Conservation (phyloP, 495 filamentous ascomycete species). For the Penicillium macrosclerotiorum region DNA sequence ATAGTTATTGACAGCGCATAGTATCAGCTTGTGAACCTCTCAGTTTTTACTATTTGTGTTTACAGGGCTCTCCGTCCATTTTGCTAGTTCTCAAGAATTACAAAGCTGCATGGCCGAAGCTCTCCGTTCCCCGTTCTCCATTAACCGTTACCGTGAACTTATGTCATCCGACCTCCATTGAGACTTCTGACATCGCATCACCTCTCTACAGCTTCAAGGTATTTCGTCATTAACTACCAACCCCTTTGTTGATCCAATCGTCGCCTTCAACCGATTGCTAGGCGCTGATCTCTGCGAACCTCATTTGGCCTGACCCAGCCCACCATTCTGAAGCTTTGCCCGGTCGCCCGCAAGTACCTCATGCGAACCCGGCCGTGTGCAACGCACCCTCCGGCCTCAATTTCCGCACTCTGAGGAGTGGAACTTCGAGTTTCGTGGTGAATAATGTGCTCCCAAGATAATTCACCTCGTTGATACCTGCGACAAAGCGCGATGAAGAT, state of each 20-base stretch:
- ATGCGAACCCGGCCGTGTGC: slow-evolving; percentile 35
- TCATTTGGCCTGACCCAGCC: background rate
- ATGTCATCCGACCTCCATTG: slow-evolving; percentile 39
- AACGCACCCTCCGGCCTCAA: slow-evolving; percentile 27
- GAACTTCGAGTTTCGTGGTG: slow-evolving; percentile 24
- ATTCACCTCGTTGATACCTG: background rate
- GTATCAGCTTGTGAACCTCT: too few relatives aligned
- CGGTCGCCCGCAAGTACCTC: slow-evolving; percentile 11
- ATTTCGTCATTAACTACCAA: background rate
- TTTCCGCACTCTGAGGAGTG: slow-evolving; percentile 15
- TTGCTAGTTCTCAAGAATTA: too few relatives aligned
- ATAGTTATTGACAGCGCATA: too few relatives aligned
- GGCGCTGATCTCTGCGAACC: too few relatives aligned
- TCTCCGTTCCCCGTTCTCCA: too few relatives aligned
- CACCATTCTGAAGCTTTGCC: background rate
- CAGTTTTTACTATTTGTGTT: slow-evolving; percentile 4
- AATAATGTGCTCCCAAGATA: slow-evolving; percentile 2
- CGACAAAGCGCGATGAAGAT: background rate
- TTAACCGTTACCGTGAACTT: slow-evolving; percentile 40
- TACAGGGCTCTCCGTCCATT: too few relatives aligned
- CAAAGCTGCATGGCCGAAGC: slow-evolving; percentile 15
- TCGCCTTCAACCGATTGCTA: background rate
- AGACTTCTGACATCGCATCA: too few relatives aligned
- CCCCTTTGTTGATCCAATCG: background rate
- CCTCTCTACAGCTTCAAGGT: too few relatives aligned